Evolutionary conservation across 2,329 filamentous ascomycete species (phyloP).

Genomic region (Epichloe glyceriae): DNA sequence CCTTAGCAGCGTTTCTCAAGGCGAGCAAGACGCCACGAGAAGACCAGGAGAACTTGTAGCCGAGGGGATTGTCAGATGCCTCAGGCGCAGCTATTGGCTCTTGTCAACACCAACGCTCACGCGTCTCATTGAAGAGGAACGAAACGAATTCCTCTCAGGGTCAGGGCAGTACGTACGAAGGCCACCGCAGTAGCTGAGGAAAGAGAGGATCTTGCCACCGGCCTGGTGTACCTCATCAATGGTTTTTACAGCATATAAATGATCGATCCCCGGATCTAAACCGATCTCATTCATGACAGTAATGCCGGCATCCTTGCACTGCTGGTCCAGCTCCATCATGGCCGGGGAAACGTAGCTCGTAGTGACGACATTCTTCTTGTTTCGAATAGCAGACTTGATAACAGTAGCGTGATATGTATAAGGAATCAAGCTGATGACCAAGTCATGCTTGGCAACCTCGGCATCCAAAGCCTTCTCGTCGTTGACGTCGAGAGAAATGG

Average conservation of each 20-base stretch:
- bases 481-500: slow-evolving; percentile 76
- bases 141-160: no score
- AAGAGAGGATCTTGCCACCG: slow-evolving; percentile 73
- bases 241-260: slow-evolving; percentile 66
- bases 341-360: slow-evolving; percentile 87
- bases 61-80: slow-evolving; percentile 69
- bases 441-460: slow-evolving; percentile 65
- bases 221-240: slow-evolving; percentile 78
- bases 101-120: neutral
- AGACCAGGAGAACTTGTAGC: slow-evolving; percentile 71
- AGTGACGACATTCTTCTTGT: slow-evolving; percentile 94
- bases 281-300: slow-evolving; percentile 98
- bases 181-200: slow-evolving; percentile 68
- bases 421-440: slow-evolving; percentile 74
- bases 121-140: no score
- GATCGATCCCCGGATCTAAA: slow-evolving; percentile 58
- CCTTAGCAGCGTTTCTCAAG: slow-evolving; percentile 72
- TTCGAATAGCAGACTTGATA: slow-evolving; percentile 84
- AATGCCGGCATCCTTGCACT: slow-evolving; percentile 80
- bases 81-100: slow-evolving; percentile 48
- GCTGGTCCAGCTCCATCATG: slow-evolving; percentile 77
- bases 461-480: slow-evolving; percentile 66
- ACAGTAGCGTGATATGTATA: slow-evolving; percentile 82
- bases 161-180: neutral
- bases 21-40: slow-evolving; percentile 79